Evolutionary conservation across 1,139 yeast genomes (phyloP), one percentile per base, ranked within the genome.

Genomic region (Blastobotrys elegans): DNA sequence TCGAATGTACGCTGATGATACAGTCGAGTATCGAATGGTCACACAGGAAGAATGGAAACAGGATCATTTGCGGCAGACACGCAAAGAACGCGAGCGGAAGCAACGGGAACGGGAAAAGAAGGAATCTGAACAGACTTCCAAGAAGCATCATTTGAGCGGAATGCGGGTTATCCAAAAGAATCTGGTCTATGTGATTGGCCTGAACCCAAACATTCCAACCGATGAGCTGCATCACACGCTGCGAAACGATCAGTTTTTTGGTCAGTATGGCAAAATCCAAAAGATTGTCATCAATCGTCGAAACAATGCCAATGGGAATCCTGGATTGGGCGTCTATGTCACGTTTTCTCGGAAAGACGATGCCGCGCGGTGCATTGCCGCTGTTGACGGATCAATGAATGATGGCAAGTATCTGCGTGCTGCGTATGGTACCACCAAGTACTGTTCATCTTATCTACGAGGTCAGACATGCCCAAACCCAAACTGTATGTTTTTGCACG

Each of bases 381-480:
- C 95, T 46, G 87, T 94, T 47, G 98, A 94, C 66, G 97, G 97
- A 1, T 84, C 96, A 0, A 74, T 88, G 45, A 85, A 92, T 65
- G 98, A 94, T 62, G 97, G 97, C 4, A 79, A 71, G 55, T 87
- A 64, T 71, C 80, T 53, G 74, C 84, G 95, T 52, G 98, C 98
- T 14, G 97, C 98, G 0, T 95, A 90, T 66, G 99, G 99, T 62
- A 94, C 98, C 3, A 94, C 99, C 13, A 94, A 94, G 68, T 94
- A 94, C 70, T 94, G 99, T 67, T 88, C 96, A 14, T 84, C 96
- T 1, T 94, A 94, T 64, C 73, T 94, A 55, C 78, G 97, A 55
- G 97, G 97, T 35, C 95, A 88, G 65, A 83, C 95, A 18, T 94
- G 99, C 69, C 98, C 96, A 51, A 94, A 94, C 67, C 98, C 98